These are phyloP conservation scores for Candida caryicola DNA, from an alignment of 805 yeast genomes.

Conservation along the genomic window DNA sequence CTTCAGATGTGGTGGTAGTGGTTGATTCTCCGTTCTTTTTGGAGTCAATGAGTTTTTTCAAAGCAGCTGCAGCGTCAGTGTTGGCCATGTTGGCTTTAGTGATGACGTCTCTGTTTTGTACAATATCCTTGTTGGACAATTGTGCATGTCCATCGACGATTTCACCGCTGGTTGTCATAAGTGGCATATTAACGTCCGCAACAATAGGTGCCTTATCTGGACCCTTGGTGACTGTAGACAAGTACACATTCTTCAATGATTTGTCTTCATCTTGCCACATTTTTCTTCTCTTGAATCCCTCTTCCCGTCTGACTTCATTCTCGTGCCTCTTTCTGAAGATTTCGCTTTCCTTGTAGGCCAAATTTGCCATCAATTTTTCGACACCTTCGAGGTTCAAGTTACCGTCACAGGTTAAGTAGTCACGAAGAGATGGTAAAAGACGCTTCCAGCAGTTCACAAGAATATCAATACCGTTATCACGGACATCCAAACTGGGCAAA, in stretches of 20 bases:
- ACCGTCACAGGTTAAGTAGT: conserved; percentile 91
- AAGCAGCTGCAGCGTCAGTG: conserved; percentile 61
- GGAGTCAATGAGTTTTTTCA: conserved; percentile 39
- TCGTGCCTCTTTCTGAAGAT: conserved; percentile 71
- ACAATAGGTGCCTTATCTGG: conserved; percentile 71
- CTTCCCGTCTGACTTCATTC: conserved; percentile 66
- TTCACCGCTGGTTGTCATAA: conserved; percentile 74
- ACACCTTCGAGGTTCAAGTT: conserved; percentile 71
- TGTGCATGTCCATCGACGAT: conserved; percentile 63
- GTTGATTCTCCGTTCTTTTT: conserved; percentile 14
- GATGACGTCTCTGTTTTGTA: conserved; percentile 56
- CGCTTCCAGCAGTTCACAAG: conserved; percentile 82
- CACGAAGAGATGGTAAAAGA: conserved; percentile 59
- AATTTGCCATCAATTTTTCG: conserved; percentile 59
- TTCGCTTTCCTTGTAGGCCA: conserved; percentile 73
- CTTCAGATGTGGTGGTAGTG: neutral
- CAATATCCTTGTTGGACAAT: conserved; percentile 68
- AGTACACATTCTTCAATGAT: conserved; percentile 41
- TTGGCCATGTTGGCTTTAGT: conserved; percentile 73
- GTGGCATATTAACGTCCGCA: conserved; percentile 70
- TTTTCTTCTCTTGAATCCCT: conserved; percentile 58
- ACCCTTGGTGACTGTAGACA: conserved; percentile 62
- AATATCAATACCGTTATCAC: conserved; percentile 89
- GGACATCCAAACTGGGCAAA: conserved; percentile 87
- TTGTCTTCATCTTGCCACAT: conserved; percentile 45